Base-by-base conservation (phyloP, 768 basidiomycete genomes). In the Pleurotus pulmonarius region DNA sequence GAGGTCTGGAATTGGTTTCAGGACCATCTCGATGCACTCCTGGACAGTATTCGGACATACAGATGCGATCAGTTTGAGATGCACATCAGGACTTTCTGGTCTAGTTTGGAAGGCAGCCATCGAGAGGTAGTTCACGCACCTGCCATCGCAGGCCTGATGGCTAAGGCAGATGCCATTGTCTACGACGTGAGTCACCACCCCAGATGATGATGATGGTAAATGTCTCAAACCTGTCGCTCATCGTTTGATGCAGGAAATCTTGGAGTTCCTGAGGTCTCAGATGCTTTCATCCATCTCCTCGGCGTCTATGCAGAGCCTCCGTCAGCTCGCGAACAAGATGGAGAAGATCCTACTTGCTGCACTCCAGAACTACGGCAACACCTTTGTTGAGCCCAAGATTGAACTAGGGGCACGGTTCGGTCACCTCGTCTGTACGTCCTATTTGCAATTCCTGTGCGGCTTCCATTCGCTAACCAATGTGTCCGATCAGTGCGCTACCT, bases 1-100 rank as follows among this genome's bases (percentile, higher is more conserved):
- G 90, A 92, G 69, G 89, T 92, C 5, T 96, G 94, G 94, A 81
- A 78, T 26, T 92, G 90, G 87, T 96, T 96, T 77, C 88, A 90
- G 69, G 88, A 92, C 56, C 94, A 96, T 74, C 77, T 94, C 59
- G 92, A 95, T 70, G 76, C 86, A 0, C 77, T 95, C 46, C 73
- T 94, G 29, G 90, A 92, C 61, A 87, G 83, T 63, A 83, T 93
- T 43, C 76, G 89, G 55, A 74, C 82, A 15, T 89, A 87, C 75
- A 81, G 91, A 39, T 90, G 93, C 63, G 93, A 95, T 70, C 89
- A 92, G 70, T 94, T 94, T 65, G 92, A 95, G 69, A 83, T 92
- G 74, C 83, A 92, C 64, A 71, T 94, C 44, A 83, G 92, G 46
- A 82, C 86, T 9, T 96, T 95, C 74, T 96, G 94, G 94, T 79